Percentiles rank a stretch among this genome's conserved stretches.
phyloP scores from a whole-genome alignment of 2,329 filamentous ascomycete genomes.

The Aaosphaeria arxii region DNA sequence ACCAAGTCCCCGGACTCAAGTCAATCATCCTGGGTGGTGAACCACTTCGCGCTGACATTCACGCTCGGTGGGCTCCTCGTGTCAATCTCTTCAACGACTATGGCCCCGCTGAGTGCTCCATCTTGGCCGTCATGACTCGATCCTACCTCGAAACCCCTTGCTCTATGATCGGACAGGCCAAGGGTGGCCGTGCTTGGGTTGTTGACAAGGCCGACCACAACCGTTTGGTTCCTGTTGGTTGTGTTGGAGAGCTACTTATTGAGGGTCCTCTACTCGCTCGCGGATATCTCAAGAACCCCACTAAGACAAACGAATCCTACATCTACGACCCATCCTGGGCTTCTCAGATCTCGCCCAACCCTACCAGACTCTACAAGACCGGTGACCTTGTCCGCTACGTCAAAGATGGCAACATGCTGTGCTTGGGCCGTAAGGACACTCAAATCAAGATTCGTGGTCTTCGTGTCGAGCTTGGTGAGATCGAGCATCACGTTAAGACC shows the following conservation, averaged over 20 bases:
- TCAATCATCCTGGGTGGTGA: conserved; percentile 4
- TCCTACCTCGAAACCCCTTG: conserved; percentile 1
- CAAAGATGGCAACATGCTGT: conserved; percentile 12
- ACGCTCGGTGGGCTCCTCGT: conserved; percentile 6
- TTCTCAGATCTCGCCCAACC: conserved; percentile 4
- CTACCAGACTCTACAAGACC: conserved; percentile 14
- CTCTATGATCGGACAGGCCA: conserved; percentile 7
- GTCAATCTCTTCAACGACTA: conserved; percentile 13
- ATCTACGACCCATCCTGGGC: conserved; percentile 9
- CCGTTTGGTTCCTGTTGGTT: conserved; percentile 12
- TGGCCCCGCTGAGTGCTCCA: conserved; percentile 13
- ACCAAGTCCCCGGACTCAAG: not conserved
- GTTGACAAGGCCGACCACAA: conserved; percentile 18
- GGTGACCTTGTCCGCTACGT: conserved; percentile 16
- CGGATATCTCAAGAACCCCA: conserved; percentile 19
- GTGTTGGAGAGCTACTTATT: conserved; percentile 20
- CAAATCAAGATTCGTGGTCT: conserved; percentile 21
- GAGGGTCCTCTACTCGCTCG: conserved; percentile 17
- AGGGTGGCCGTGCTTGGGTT: conserved; percentile 16
- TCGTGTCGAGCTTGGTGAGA: conserved; percentile 17
- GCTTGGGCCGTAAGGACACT: conserved; percentile 16
- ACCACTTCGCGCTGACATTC: conserved; percentile 2
- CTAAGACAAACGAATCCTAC: conserved; percentile 12
- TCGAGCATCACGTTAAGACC: conserved; percentile 15
- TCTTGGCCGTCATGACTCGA: conserved; percentile 11